These are phyloP conservation scores for Betula pendula DNA, from an alignment of 306 rosid genomes.

Conservation along the genomic window DNA sequence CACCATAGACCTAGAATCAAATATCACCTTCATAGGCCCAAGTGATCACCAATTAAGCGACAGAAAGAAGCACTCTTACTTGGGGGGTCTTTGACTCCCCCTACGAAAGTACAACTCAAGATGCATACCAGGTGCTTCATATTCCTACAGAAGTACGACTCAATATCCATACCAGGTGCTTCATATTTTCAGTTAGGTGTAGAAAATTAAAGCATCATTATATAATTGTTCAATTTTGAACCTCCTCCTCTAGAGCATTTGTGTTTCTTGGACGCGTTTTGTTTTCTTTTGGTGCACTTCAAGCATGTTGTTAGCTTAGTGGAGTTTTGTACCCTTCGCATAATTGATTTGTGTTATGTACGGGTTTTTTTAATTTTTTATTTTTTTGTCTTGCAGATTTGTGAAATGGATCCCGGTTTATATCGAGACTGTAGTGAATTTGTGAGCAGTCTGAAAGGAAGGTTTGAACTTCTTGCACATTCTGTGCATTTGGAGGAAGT, in stretches of 20 bases:
- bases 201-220: background rate
- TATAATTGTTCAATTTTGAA: background rate
- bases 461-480: conserved; percentile 86
- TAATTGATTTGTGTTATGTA: background rate
- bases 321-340: background rate
- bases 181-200: background rate
- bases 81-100: background rate
- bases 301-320: background rate
- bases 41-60: background rate
- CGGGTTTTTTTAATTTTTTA: background rate
- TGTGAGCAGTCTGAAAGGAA: conserved; percentile 61
- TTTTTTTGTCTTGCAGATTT: conserved; percentile 37
- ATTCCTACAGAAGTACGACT: background rate
- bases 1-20: background rate
- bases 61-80: background rate
- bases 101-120: background rate
- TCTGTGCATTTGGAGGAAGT: conserved; percentile 75
- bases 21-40: background rate
- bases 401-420: conserved; percentile 86
- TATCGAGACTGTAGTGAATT: conserved; percentile 80
- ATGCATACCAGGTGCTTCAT: background rate
- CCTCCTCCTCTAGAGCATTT: background rate
- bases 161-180: background rate
- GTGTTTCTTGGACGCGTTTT: background rate
- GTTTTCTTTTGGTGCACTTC: background rate